phyloP scores from a whole-genome alignment of 1,139 yeast species.

The Kodamaea derodonti region DNA sequence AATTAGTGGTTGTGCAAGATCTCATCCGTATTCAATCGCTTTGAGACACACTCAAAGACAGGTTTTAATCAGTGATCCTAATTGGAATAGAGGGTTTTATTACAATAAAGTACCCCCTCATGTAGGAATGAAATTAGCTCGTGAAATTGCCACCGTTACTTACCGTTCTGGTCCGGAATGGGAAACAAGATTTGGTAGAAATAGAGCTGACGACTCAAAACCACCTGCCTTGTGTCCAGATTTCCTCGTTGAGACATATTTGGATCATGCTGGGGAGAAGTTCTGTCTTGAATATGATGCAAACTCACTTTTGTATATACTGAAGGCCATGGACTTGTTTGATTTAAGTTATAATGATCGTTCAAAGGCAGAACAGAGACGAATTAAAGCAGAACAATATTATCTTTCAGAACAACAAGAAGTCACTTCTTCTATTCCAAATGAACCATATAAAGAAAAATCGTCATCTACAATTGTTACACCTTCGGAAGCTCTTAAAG shows the following conservation, averaged over 20 bases:
- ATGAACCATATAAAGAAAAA: slow-evolving; percentile 54
- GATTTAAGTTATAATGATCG: slow-evolving; percentile 63
- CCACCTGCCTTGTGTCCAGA: slow-evolving; percentile 92
- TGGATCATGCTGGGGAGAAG: slow-evolving; percentile 94
- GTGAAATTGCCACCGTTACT: slow-evolving; percentile 92
- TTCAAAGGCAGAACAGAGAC: slow-evolving; percentile 35
- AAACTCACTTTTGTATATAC: slow-evolving; percentile 78
- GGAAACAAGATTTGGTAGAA: slow-evolving; percentile 89
- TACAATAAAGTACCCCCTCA: slow-evolving; percentile 80
- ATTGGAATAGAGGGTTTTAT: slow-evolving; percentile 90
- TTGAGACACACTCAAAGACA: slow-evolving; percentile 91
- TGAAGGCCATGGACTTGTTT: slow-evolving; percentile 93
- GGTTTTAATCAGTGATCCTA: slow-evolving; percentile 89
- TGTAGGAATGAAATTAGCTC: slow-evolving; percentile 88
- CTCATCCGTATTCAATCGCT: slow-evolving; percentile 92
- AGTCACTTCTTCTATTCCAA: slow-evolving; percentile 37
- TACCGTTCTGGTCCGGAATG: slow-evolving; percentile 96
- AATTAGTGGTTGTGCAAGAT: slow-evolving; percentile 87
- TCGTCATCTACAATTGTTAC: slow-evolving; percentile 32
- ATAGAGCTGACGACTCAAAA: slow-evolving; percentile 73
- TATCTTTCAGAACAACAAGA: slow-evolving; percentile 12
- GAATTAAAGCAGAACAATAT: slow-evolving; percentile 33
- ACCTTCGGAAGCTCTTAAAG: slow-evolving; percentile 53
- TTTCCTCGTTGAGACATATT: slow-evolving; percentile 83
- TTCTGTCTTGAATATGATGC: slow-evolving; percentile 91